Percentiles rank a stretch among this genome's conserved stretches.
These are phyloP conservation scores for Xerocomellus chrysenteron DNA, from an alignment of 768 basidiomycete genomes.

Conservation along the genomic window DNA sequence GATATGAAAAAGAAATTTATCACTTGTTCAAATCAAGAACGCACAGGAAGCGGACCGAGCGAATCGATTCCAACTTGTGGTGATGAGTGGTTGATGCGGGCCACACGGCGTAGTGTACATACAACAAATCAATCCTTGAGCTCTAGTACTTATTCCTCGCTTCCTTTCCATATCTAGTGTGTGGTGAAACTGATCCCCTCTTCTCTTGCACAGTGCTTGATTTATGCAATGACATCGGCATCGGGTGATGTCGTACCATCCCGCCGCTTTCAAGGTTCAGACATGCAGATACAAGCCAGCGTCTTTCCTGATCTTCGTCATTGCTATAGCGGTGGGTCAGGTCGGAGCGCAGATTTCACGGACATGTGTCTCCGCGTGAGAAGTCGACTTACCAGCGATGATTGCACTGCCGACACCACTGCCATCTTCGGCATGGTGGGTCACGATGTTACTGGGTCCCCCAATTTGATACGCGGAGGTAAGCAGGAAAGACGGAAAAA, in stretches of 20 bases:
- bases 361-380: background rate
- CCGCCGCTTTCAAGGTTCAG: conserved; percentile 26
- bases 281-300: conserved; percentile 55
- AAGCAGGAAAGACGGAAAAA: conserved; percentile 19
- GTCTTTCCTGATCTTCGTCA: conserved; percentile 83
- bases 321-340: conserved; percentile 49
- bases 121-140: conserved; percentile 11
- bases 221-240: background rate
- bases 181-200: background rate
- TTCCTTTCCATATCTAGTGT: conserved; percentile 1
- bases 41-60: background rate
- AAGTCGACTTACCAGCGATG: conserved; percentile 66
- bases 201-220: background rate
- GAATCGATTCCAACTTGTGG: background rate
- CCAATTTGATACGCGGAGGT: conserved; percentile 67
- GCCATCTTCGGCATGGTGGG: conserved; percentile 46
- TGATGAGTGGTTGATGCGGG: background rate
- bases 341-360: background rate
- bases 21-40: background rate
- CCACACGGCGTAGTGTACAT: conserved; percentile 16
- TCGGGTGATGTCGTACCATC: background rate
- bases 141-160: background rate
- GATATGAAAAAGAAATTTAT: background rate
- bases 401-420: conserved; percentile 96
- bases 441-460: conserved; percentile 41